Conservation (phyloP, 1,284 basidiomycete genomes). For the Sporisorium iseilematis-ciliati region DNA sequence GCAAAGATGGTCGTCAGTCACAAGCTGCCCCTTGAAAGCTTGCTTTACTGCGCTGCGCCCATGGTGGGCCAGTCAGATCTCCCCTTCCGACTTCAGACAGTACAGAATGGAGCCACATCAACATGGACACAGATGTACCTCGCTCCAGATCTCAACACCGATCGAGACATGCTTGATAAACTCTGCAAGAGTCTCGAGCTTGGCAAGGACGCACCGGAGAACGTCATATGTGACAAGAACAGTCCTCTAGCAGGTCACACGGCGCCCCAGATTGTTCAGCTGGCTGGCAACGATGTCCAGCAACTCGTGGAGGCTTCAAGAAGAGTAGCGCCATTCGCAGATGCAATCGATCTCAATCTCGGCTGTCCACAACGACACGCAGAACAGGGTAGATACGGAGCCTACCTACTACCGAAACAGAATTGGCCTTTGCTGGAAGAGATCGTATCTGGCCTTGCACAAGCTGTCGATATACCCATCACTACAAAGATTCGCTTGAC, state of each 20-base stretch:
- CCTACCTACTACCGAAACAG: slow-evolving; percentile 77
- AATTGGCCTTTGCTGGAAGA: slow-evolving; percentile 77
- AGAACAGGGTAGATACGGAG: slow-evolving; percentile 78
- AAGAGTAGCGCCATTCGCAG: slow-evolving; percentile 75
- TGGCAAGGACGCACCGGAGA: slow-evolving; percentile 35
- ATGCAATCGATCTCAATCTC: slow-evolving; percentile 74
- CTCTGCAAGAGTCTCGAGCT: slow-evolving; percentile 42
- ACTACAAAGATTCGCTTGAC: slow-evolving; percentile 75
- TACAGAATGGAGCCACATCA: slow-evolving; percentile 58
- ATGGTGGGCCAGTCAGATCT: slow-evolving; percentile 66
- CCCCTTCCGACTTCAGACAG: slow-evolving; percentile 58
- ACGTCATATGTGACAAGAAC: slow-evolving; percentile 3
- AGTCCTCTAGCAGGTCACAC: slow-evolving; percentile 8
- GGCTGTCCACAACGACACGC: slow-evolving; percentile 81
- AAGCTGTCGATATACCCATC: slow-evolving; percentile 73
- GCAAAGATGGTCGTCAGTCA: slow-evolving; percentile 22
- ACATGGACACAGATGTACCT: slow-evolving; percentile 65
- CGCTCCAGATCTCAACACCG: slow-evolving; percentile 26
- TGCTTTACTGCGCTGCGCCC: slow-evolving; percentile 55
- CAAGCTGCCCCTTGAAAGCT: slow-evolving; percentile 33
- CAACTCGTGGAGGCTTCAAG: slow-evolving; percentile 75
- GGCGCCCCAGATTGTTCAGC: slow-evolving; percentile 77
- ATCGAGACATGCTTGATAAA: slow-evolving; percentile 36
- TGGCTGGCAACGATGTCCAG: slow-evolving; percentile 78
- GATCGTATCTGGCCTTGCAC: slow-evolving; percentile 74